Percentiles rank a stretch among this genome's conserved stretches.
Conservation (phyloP, 768 basidiomycete species). For the Sarcodon aspratus region DNA sequence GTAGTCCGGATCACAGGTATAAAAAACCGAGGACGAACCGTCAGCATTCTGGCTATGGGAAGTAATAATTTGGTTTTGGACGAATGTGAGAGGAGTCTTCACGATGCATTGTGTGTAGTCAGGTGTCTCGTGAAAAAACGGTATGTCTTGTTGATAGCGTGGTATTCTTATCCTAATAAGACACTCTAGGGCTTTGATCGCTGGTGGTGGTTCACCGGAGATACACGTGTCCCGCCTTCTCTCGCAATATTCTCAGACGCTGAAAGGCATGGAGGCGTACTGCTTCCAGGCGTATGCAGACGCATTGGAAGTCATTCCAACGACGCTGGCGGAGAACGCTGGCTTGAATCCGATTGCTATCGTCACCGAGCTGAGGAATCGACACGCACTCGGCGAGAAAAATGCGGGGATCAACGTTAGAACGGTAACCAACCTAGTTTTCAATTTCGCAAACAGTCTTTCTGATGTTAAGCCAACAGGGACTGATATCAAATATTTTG, state of each 20-base stretch:
- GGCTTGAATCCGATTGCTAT: conserved; percentile 97
- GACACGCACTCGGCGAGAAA: conserved; percentile 89
- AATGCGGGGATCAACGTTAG: conserved; percentile 98
- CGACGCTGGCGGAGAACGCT: conserved; percentile 95
- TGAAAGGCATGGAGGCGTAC: conserved; percentile 98
- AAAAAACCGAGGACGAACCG: conserved; percentile 89
- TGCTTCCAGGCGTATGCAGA: conserved; percentile 99
- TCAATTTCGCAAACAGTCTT: background rate
- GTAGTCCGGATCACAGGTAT: conserved; percentile 93
- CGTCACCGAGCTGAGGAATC: conserved; percentile 94
- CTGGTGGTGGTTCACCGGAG: conserved; percentile 95
- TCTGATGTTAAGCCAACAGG: conserved; percentile 30
- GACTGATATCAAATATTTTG: conserved; percentile 91
- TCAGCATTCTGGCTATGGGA: conserved; percentile 92
- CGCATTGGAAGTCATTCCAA: conserved; percentile 95
- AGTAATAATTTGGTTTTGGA: conserved; percentile 88
- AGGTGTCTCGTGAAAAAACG: conserved; percentile 97
- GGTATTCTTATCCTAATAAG: background rate
- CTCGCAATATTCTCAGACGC: conserved; percentile 81
- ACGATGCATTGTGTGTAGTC: conserved; percentile 98
- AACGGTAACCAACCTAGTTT: conserved; percentile 45
- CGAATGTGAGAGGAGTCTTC: conserved; percentile 93
- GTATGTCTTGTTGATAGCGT: conserved; percentile 29
- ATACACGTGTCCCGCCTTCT: conserved; percentile 92
- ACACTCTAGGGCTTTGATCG: conserved; percentile 67